These are phyloP conservation scores for Kandelia obovata DNA, from an alignment of 345 rosid genomes.

Conservation along the genomic window DNA sequence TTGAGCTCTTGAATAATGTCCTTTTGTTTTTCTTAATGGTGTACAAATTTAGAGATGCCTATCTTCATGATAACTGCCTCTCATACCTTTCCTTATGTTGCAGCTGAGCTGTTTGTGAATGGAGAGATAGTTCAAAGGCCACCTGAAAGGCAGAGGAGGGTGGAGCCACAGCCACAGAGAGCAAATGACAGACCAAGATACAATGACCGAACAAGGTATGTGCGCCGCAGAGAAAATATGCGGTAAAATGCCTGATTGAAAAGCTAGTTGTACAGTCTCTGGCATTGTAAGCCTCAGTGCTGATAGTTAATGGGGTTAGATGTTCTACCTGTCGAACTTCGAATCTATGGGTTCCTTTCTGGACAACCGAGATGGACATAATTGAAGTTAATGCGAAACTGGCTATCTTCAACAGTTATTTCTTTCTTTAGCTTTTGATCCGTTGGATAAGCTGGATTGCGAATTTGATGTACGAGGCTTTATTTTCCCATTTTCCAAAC, in stretches of 20 bases:
- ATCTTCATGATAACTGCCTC: not conserved
- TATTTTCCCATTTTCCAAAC: too few relatives aligned
- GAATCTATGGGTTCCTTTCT: too few relatives aligned
- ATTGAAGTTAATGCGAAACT: too few relatives aligned
- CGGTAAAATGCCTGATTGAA: slow-evolving; percentile 32
- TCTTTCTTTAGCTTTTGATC: too few relatives aligned
- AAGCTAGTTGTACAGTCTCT: slow-evolving; percentile 25
- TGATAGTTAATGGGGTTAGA: not conserved
- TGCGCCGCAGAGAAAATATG: slow-evolving; percentile 72
- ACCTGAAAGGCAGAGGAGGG: slow-evolving; percentile 94
- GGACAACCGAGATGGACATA: too few relatives aligned
- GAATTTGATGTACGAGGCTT: too few relatives aligned
- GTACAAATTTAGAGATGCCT: not conserved
- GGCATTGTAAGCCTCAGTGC: not conserved
- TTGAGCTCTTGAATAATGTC: not conserved
- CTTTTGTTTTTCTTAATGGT: not conserved
- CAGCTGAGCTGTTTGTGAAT: slow-evolving; percentile 92
- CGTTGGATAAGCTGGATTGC: too few relatives aligned
- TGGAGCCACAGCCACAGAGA: slow-evolving; percentile 93
- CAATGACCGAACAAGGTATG: slow-evolving; percentile 90
- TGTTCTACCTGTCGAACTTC: too few relatives aligned
- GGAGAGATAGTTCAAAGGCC: slow-evolving; percentile 94
- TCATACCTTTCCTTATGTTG: slow-evolving; percentile 16
- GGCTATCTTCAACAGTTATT: too few relatives aligned
- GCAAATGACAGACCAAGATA: slow-evolving; percentile 97